phyloP scores from a whole-genome alignment of 2,329 filamentous ascomycete species.

The Drechslerella dactyloides region DNA sequence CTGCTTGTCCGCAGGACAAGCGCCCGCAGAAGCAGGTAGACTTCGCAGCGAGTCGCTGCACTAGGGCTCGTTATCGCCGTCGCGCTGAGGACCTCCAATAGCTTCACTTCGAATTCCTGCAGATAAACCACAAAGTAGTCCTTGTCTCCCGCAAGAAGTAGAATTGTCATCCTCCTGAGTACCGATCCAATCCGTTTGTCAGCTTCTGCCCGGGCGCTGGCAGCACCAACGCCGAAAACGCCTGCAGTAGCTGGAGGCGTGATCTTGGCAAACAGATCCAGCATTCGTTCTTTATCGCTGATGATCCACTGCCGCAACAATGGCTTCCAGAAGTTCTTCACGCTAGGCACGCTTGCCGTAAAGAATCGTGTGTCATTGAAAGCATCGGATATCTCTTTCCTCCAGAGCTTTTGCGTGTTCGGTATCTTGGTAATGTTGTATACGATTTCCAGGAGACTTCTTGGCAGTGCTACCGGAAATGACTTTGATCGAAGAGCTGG shows the following conservation, averaged over 20 bases:
- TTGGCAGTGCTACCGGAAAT: slow-evolving; percentile 84
- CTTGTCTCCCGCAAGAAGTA: slow-evolving; percentile 76
- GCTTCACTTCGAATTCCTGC: slow-evolving; percentile 74
- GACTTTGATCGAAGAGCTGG: slow-evolving; percentile 81
- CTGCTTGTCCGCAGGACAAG: slow-evolving; percentile 79
- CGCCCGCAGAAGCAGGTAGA: slow-evolving; percentile 85
- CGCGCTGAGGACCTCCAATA: slow-evolving; percentile 83
- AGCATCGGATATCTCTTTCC: slow-evolving; percentile 86
- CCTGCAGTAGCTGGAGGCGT: slow-evolving; percentile 87
- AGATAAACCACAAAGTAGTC: slow-evolving; percentile 84
- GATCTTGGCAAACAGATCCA: slow-evolving; percentile 79
- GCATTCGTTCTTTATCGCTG: slow-evolving; percentile 84
- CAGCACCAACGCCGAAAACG: slow-evolving; percentile 97
- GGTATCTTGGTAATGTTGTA: slow-evolving; percentile 78
- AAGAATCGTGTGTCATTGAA: slow-evolving; percentile 93
- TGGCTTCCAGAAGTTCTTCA: slow-evolving; percentile 78
- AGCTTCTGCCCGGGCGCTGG: slow-evolving; percentile 89
- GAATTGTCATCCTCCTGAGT: slow-evolving; percentile 77
- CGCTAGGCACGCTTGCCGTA: slow-evolving; percentile 68
- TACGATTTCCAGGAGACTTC: slow-evolving; percentile 73
- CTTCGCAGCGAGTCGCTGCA: slow-evolving; percentile 82
- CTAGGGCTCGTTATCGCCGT: slow-evolving; percentile 90
- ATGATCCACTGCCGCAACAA: slow-evolving; percentile 83
- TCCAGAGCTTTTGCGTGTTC: slow-evolving; percentile 86
- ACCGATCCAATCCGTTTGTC: slow-evolving; percentile 92